Conservation (phyloP, 2,329 filamentous ascomycete species). For the Pseudodiploospora longispora region DNA sequence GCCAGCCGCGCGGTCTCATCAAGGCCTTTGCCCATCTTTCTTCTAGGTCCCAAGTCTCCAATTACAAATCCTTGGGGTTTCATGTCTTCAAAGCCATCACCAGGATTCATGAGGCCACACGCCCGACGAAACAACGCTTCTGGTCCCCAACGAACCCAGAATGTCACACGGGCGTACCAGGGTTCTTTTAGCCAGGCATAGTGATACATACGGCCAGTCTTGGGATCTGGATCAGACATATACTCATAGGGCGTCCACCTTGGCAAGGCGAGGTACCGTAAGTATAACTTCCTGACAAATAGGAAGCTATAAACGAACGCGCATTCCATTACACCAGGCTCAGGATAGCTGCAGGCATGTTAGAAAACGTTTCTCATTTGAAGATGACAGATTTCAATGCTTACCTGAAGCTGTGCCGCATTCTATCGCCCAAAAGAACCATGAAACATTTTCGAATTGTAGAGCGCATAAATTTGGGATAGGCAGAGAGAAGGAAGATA, state of each 20-base stretch:
- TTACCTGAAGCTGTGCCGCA: constrained; percentile 59
- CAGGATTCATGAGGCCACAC: constrained; percentile 38
- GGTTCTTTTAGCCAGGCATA: constrained; percentile 52
- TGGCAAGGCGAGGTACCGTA: constrained; percentile 54
- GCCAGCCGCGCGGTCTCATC: constrained; percentile 28
- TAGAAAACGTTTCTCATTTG: too few relatives aligned
- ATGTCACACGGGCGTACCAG: constrained; percentile 53
- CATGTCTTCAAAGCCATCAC: constrained; percentile 28
- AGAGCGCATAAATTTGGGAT: constrained; percentile 37
- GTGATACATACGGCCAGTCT: constrained; percentile 43
- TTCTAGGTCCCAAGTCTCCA: constrained; percentile 54
- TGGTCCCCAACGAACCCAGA: constrained; percentile 56
- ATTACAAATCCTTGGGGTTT: constrained; percentile 45
- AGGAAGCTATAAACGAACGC: constrained; percentile 40
- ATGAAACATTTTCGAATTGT: constrained; percentile 43
- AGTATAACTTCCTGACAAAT: constrained; percentile 40
- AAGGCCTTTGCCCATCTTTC: constrained; percentile 43
- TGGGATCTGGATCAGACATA: constrained; percentile 40
- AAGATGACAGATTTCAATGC: constrained; percentile 12
- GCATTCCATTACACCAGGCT: constrained; percentile 30
- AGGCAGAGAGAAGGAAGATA: constrained; percentile 48
- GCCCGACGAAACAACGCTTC: constrained; percentile 39
- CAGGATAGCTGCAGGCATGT: constrained; percentile 27
- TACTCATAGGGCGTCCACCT: constrained; percentile 34
- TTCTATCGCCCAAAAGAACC: constrained; percentile 54